Evolutionary conservation across 768 basidiomycete species (phyloP), one percentile per base, ranked within the genome.

Genomic region (Thelephora ganbajun): DNA sequence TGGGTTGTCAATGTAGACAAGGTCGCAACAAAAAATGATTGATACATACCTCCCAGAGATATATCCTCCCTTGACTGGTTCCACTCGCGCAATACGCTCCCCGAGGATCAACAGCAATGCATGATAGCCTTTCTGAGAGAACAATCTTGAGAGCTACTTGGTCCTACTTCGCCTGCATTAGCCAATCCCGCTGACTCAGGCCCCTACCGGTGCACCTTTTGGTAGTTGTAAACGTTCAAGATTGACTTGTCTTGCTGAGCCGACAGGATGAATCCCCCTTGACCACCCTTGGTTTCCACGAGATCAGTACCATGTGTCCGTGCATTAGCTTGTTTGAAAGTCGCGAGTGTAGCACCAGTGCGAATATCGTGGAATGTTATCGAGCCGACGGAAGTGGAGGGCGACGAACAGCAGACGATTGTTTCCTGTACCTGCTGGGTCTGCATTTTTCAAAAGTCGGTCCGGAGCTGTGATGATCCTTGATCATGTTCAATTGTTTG

Each of bases 11-110:
- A 47, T 19, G 44, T 39, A n/a, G 49, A 16, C 48, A 42, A 6
- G 33, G 26, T 44, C 35, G 22, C 11, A 14, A 18, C 11, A 42
- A 13, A 20, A 33, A 37, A 36, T 20, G 33, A 20, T 26, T 20
- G 9, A n/a, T 30, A 73, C 80, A 56, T 54, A 82, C 92, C 85
- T 97, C 93, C 96, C 96, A 99, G 1, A 99, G 65, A 59, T 93
- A 93, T 56, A 98, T 76, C 46, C 92, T 78, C 26, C 96, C 96
- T 57, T 85, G 81, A 3, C 74, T 63, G 0, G 91, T 93, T 30
- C 92, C 96, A 20, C 85, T 93, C 0, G 87, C 92, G 56, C 87
- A 91, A 55, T 80, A 85, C 33, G 68, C 64, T 3, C 91, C 92
- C 42, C 68, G 69, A 14, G 69, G 69, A 61, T 93, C 88, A 6